Percentiles rank a stretch among this genome's conserved stretches.
phyloP scores from a whole-genome alignment of 768 basidiomycete genomes.

The Kwoniella bestiolae region DNA sequence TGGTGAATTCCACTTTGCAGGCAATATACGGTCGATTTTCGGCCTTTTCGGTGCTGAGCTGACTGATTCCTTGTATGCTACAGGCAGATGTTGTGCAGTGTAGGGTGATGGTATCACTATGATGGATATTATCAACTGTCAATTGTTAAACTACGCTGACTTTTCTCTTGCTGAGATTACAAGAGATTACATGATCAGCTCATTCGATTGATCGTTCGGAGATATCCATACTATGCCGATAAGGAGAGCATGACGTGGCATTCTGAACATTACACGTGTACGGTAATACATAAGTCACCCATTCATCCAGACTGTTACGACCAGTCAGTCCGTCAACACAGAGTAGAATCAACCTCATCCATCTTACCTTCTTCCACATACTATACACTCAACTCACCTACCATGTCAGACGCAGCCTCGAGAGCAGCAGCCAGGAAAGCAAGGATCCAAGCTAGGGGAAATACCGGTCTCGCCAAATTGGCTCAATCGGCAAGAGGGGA shows the following conservation, averaged over 20 bases:
- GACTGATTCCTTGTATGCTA: neutral
- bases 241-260: neutral
- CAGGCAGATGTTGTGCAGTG: neutral
- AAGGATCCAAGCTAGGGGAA: constrained; percentile 56
- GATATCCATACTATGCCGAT: neutral
- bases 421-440: constrained; percentile 54
- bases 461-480: constrained; percentile 50
- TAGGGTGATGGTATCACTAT: neutral
- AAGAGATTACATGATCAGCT: neutral
- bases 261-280: no score
- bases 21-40: no score
- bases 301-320: no score
- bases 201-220: neutral
- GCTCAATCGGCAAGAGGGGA: constrained; percentile 56
- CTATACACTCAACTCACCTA: neutral
- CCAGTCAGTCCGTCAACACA: no score
- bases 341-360: neutral
- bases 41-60: neutral
- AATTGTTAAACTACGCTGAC: no score
- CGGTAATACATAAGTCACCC: no score
- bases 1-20: no score
- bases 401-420: constrained; percentile 44
- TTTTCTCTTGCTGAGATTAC: neutral
- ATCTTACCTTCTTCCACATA: no score
- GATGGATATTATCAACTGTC: neutral